These are phyloP conservation scores for Fusarium continuum DNA, from an alignment of 2,329 filamentous ascomycete species.

Conservation along the genomic window DNA sequence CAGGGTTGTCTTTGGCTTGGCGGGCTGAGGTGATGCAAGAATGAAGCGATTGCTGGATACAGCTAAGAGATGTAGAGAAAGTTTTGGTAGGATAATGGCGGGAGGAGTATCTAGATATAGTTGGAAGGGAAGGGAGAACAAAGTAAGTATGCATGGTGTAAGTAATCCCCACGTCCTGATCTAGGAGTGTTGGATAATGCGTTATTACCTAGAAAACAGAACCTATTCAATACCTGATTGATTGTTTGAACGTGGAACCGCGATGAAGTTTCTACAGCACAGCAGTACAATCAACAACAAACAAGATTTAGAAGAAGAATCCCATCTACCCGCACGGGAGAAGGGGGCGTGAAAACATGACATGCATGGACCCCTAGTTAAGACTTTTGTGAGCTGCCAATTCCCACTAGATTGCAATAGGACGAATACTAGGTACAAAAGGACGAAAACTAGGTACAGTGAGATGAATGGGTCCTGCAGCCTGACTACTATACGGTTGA, in stretches of 20 bases:
- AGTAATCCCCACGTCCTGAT: neutral
- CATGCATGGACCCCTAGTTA: conserved; percentile 29
- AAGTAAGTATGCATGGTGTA: conserved; percentile 1
- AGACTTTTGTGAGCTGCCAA: conserved; percentile 36
- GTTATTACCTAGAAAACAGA: conserved; percentile 1
- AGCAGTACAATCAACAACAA: conserved; percentile 16
- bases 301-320: conserved; percentile 19
- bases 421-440: no score
- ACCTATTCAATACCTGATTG: conserved; percentile 24
- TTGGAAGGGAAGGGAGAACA: neutral
- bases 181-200: conserved; percentile 18
- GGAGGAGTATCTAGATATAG: conserved; percentile 29
- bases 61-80: conserved; percentile 5
- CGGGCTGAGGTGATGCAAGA: conserved; percentile 6
- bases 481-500: neutral
- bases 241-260: conserved; percentile 14
- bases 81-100: neutral
- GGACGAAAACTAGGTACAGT: neutral
- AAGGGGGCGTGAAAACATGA: conserved; percentile 19
- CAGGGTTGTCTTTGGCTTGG: conserved; percentile 14
- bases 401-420: conserved; percentile 27
- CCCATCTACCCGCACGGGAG: conserved; percentile 16
- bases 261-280: conserved; percentile 14
- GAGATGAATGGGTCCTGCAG: conserved; percentile 9
- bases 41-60: conserved; percentile 5